A percentile compares a stretch with the other conserved stretches of the same genome.
Conservation (phyloP, 2,329 filamentous ascomycete species). For the Pezizomycotina sp. region DNA sequence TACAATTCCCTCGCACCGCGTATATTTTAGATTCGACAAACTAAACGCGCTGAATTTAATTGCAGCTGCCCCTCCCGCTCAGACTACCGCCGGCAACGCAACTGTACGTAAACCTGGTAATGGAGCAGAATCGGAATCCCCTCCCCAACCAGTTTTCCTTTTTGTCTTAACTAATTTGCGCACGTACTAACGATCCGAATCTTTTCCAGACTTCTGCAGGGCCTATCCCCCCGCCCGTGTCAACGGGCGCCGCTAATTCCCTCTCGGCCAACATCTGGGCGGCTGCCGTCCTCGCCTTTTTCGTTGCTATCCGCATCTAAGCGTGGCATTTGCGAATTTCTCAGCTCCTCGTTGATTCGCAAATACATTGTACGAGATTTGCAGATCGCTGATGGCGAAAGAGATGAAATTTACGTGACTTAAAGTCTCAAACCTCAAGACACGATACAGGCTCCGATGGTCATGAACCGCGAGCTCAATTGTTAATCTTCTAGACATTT, state of each 20-base stretch:
- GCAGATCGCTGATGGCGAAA: neutral
- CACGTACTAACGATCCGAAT: neutral
- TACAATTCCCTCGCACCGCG: too few species aligned
- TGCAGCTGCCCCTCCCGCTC: constrained; percentile 1
- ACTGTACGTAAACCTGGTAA: constrained; percentile 7
- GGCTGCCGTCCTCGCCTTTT: constrained; percentile 6
- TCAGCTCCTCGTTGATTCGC: neutral
- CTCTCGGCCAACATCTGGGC: constrained; percentile 7
- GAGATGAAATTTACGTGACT: too few species aligned
- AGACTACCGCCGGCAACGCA: constrained; percentile 2
- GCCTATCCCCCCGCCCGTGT: constrained; percentile 13
- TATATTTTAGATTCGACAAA: too few species aligned
- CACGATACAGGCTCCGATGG: neutral
- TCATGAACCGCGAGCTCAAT: neutral
- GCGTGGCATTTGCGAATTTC: neutral
- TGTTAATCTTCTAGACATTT: neutral
- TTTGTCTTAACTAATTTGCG: neutral
- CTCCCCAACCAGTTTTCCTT: neutral
- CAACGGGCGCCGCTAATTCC: constrained; percentile 14
- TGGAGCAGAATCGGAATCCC: constrained; percentile 6
- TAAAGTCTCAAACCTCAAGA: neutral
- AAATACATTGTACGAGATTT: neutral
- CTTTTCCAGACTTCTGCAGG: neutral
- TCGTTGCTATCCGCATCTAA: constrained; percentile 10
- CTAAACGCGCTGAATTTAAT: too few species aligned